Conservation (phyloP, 768 basidiomycete genomes). For the Agaricus sinodeliciosus region DNA sequence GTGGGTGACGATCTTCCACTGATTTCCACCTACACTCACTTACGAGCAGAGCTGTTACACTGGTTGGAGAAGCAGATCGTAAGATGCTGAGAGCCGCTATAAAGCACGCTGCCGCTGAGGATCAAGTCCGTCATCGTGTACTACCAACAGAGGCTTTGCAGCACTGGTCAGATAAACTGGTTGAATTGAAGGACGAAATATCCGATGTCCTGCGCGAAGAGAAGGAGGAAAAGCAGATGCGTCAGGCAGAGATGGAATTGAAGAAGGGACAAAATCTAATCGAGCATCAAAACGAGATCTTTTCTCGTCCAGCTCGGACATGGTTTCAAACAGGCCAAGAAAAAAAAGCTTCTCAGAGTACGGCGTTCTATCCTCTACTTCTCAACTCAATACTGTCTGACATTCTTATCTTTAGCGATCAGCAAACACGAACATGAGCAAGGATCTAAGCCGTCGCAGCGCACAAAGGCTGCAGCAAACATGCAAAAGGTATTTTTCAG, state of each 20-base stretch:
- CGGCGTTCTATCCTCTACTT: background rate
- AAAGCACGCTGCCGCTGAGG: slow-evolving; percentile 73
- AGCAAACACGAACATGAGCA: slow-evolving; percentile 71
- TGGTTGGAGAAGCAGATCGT: slow-evolving; percentile 93
- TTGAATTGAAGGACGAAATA: slow-evolving; percentile 69
- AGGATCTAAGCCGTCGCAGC: slow-evolving; percentile 29
- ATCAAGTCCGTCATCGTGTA: slow-evolving; percentile 85
- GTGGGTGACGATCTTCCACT: slow-evolving; percentile 36
- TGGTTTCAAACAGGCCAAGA: slow-evolving; percentile 95
- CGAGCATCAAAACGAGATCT: slow-evolving; percentile 89
- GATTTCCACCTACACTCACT: slow-evolving; percentile 1
- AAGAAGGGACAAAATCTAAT: slow-evolving; percentile 94
- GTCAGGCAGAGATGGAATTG: slow-evolving; percentile 92
- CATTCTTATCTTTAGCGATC: slow-evolving; percentile 39
- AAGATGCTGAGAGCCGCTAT: slow-evolving; percentile 96
- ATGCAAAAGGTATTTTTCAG: slow-evolving; percentile 32
- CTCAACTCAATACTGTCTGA: background rate
- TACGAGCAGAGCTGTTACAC: slow-evolving; percentile 71
- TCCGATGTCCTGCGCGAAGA: slow-evolving; percentile 81
- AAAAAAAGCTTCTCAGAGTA: slow-evolving; percentile 76
- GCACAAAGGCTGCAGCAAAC: slow-evolving; percentile 24
- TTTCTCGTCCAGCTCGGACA: slow-evolving; percentile 88
- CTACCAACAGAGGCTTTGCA: slow-evolving; percentile 69
- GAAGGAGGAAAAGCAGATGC: slow-evolving; percentile 89
- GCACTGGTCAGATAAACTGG: slow-evolving; percentile 66